Conservation (phyloP, 352 stramenopile species). For the Phytophthora pistaciae region DNA sequence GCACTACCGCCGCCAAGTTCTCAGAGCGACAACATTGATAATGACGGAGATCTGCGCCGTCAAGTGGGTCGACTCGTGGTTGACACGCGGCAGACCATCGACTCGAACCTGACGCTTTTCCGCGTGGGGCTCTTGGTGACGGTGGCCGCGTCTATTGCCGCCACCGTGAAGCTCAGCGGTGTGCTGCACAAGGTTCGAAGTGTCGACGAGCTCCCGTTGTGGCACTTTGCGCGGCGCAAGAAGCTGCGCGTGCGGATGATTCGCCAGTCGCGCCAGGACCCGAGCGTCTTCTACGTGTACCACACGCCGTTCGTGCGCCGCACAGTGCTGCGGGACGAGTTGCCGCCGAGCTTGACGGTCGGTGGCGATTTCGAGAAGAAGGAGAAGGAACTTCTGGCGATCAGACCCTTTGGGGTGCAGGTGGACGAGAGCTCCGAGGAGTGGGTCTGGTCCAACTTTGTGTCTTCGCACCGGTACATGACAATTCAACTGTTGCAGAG, state of each 20-base stretch:
- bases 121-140: slow-evolving; percentile 61
- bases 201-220: slow-evolving; percentile 70
- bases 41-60: slow-evolving; percentile 27
- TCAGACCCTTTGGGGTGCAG: slow-evolving; percentile 78
- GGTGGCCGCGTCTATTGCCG: slow-evolving; percentile 49
- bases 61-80: slow-evolving; percentile 45
- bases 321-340: slow-evolving; percentile 62
- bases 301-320: slow-evolving; percentile 79
- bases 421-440: slow-evolving; percentile 76
- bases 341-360: slow-evolving; percentile 41
- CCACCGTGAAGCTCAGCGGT: slow-evolving; percentile 62
- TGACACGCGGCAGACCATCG: slow-evolving; percentile 59
- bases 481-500: slow-evolving; percentile 65
- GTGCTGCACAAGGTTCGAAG: slow-evolving; percentile 58
- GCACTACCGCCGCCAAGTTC: neutral
- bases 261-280: slow-evolving; percentile 66
- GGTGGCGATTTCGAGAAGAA: slow-evolving; percentile 12
- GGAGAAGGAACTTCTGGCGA: slow-evolving; percentile 55
- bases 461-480: slow-evolving; percentile 73
- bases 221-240: slow-evolving; percentile 72
- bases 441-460: slow-evolving; percentile 74
- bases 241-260: slow-evolving; percentile 81
- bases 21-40: slow-evolving; percentile 4
- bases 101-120: slow-evolving; percentile 77
- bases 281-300: slow-evolving; percentile 86